Evolutionary conservation across 495 filamentous ascomycete genomes (phyloP).

Genomic region (Coniosporium apollinis): DNA sequence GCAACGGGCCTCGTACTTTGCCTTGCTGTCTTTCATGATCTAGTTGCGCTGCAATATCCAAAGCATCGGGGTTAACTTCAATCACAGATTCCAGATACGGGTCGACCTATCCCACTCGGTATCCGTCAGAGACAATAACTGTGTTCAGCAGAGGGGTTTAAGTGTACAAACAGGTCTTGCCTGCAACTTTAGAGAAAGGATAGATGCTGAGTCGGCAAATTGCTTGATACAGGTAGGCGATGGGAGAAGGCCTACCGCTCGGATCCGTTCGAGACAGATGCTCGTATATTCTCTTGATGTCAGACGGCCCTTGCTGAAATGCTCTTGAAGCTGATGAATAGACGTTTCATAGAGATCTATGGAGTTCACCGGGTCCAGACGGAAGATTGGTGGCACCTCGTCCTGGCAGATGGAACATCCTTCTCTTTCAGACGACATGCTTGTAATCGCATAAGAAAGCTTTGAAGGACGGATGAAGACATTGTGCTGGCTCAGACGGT

Average conservation of each 20-base stretch:
- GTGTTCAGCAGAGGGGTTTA: no score
- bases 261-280: not conserved
- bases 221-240: no score
- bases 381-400: not conserved
- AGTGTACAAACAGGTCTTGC: no score
- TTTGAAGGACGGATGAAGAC: no score
- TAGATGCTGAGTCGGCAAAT: no score
- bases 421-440: no score
- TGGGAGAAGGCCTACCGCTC: not conserved
- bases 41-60: constrained; percentile 4
- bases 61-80: constrained; percentile 10
- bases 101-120: not conserved
- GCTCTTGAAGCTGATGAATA: not conserved
- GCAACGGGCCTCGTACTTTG: constrained; percentile 3
- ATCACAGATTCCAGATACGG: constrained; percentile 1
- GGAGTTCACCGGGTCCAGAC: not conserved
- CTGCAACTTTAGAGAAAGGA: no score
- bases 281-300: not conserved
- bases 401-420: no score
- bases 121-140: no score
- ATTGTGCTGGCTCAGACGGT: no score
- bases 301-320: not conserved
- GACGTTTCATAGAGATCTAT: not conserved
- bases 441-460: no score
- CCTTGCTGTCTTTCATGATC: constrained; percentile 4